These are phyloP conservation scores for Podospora australis DNA, from an alignment of 495 filamentous ascomycete genomes.

Conservation along the genomic window DNA sequence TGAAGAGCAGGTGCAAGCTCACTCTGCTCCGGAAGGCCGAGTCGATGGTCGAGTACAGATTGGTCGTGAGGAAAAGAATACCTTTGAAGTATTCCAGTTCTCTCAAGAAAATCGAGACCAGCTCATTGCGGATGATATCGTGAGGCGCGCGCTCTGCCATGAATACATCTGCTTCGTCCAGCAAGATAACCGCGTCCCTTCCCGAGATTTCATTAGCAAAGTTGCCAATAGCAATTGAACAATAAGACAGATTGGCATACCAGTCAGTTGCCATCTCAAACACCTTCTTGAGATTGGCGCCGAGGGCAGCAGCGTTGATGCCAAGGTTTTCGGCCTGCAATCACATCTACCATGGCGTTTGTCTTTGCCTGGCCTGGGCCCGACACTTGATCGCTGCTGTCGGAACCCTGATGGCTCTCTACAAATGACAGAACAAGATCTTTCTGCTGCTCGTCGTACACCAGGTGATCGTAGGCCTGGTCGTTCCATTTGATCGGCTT, in stretches of 20 bases:
- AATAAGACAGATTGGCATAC: constrained; percentile 53
- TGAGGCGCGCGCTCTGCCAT: constrained; percentile 67
- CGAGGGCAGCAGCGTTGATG: constrained; percentile 66
- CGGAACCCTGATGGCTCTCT: constrained; percentile 54
- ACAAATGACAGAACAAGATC: constrained; percentile 46
- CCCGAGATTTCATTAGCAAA: constrained; percentile 86
- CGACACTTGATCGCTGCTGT: constrained; percentile 79
- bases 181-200: constrained; percentile 72
- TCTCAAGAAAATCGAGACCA: constrained; percentile 58
- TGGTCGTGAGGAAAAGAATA: constrained; percentile 48
- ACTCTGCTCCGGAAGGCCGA: constrained; percentile 30
- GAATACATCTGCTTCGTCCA: constrained; percentile 78
- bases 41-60: constrained; percentile 35
- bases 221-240: constrained; percentile 82
- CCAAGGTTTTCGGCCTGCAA: constrained; percentile 41
- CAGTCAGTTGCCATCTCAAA: constrained; percentile 10
- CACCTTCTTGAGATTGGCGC: background rate
- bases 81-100: constrained; percentile 49
- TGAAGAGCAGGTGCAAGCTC: constrained; percentile 27
- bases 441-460: constrained; percentile 25
- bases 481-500: constrained; percentile 37
- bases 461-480: constrained; percentile 22
- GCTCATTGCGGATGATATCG: constrained; percentile 68
- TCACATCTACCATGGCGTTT: too few species aligned
- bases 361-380: too few species aligned